Conservation (phyloP, 1,284 basidiomycete genomes). For the Earliella scabrosa region DNA sequence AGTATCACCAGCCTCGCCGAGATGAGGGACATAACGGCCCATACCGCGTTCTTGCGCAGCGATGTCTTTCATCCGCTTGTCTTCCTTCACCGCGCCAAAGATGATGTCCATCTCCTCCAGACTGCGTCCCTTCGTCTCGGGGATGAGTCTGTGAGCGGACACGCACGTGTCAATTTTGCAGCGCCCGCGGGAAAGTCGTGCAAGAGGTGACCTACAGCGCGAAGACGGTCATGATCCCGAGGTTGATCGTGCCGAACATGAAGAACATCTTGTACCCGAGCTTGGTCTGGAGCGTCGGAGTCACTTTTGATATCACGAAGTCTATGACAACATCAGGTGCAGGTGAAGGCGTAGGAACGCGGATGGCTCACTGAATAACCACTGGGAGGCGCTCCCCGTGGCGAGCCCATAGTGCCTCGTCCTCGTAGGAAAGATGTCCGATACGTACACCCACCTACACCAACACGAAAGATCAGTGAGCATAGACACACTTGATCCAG, state of each 20-base stretch:
- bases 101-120: conserved; percentile 84
- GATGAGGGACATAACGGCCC: no score
- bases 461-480: no score
- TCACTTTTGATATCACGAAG: conserved; percentile 74
- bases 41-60: conserved; percentile 47
- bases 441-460: conserved; percentile 72
- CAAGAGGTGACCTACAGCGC: conserved; percentile 30
- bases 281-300: conserved; percentile 64
- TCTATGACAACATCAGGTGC: no score
- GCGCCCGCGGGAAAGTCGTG: no score
- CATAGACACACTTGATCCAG: no score
- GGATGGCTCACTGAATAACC: conserved; percentile 74
- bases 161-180: not conserved
- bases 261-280: conserved; percentile 72
- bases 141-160: conserved; percentile 52
- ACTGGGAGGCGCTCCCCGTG: conserved; percentile 72
- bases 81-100: conserved; percentile 68
- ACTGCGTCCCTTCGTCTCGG: conserved; percentile 77
- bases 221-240: conserved; percentile 41
- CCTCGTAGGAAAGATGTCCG: conserved; percentile 85
- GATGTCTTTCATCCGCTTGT: conserved; percentile 61
- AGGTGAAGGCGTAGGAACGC: no score
- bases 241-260: conserved; percentile 70
- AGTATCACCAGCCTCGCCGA: no score
- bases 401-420: conserved; percentile 81